These are phyloP conservation scores for Nothopassalora personata DNA, from an alignment of 2,329 filamentous ascomycete species.

Conservation along the genomic window DNA sequence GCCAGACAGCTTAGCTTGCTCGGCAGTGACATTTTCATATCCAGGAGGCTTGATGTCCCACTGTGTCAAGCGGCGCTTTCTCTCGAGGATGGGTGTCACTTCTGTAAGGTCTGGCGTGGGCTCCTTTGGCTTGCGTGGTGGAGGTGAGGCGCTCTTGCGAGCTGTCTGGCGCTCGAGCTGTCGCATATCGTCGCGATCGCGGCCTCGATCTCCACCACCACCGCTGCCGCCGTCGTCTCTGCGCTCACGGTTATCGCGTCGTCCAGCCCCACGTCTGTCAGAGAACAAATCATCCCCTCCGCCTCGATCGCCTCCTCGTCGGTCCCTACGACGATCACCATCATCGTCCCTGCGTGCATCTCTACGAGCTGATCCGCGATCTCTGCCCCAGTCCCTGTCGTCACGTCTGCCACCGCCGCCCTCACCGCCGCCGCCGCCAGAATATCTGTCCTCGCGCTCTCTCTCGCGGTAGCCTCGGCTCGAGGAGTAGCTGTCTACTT, in stretches of 20 bases:
- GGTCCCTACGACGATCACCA: conserved; percentile 41
- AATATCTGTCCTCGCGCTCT: conserved; percentile 89
- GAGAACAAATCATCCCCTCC: conserved; percentile 28
- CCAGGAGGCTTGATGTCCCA: conserved; percentile 99
- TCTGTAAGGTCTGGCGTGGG: conserved; percentile 92
- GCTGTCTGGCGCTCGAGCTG: conserved; percentile 39
- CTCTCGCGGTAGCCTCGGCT: conserved; percentile 88
- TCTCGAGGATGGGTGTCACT: conserved; percentile 71
- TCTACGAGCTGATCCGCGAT: conserved; percentile 65
- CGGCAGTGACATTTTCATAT: conserved; percentile 96
- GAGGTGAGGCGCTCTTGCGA: conserved; percentile 68
- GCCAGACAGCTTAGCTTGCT: conserved; percentile 95
- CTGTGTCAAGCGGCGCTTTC: conserved; percentile 89
- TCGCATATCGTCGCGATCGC: conserved; percentile 33
- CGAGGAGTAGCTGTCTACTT: conserved; percentile 82
- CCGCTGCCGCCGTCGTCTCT: conserved; percentile 25
- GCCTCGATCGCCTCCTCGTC: conserved; percentile 44
- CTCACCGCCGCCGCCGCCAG: conserved; percentile 42
- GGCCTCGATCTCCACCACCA: conserved; percentile 34
- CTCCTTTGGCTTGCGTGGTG: conserved; percentile 84
- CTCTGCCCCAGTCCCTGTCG: conserved; percentile 64
- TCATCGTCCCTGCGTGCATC: conserved; percentile 55
- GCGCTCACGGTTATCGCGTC: conserved; percentile 37
- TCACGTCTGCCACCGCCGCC: conserved; percentile 21
- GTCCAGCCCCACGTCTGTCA: conserved; percentile 24